These are phyloP conservation scores for Euphorbia lathyris DNA, from an alignment of 345 rosid genomes.

Conservation along the genomic window DNA sequence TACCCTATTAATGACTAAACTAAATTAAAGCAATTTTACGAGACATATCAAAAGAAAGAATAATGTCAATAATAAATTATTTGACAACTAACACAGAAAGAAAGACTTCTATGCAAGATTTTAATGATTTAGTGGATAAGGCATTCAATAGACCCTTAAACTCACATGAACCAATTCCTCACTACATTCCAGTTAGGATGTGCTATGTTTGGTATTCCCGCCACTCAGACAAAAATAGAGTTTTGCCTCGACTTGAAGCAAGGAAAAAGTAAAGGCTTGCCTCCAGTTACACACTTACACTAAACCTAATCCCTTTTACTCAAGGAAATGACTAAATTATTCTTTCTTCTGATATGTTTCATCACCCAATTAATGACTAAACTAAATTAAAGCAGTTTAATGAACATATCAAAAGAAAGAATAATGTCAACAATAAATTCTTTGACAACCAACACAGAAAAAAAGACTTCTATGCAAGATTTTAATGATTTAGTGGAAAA, in stretches of 20 bases:
- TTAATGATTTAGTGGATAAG: neutral
- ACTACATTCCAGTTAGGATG: too few relatives aligned
- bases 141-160: constrained; percentile 6
- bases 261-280: too few relatives aligned
- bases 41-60: constrained; percentile 3
- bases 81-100: neutral
- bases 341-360: too few relatives aligned
- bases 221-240: too few relatives aligned
- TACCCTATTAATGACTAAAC: neutral
- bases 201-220: too few relatives aligned
- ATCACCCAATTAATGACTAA: neutral
- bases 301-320: too few relatives aligned
- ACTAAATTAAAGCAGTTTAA: constrained; percentile 7
- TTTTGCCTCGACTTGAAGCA: too few relatives aligned
- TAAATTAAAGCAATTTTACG: constrained; percentile 7
- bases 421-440: constrained; percentile 1
- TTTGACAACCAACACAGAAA: neutral
- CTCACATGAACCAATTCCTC: neutral
- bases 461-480: neutral
- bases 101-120: neutral
- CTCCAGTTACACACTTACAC: too few relatives aligned
- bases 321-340: too few relatives aligned
- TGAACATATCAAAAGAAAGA: constrained; percentile 3
- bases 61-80: neutral
- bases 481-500: neutral